Evolutionary conservation across 805 yeast species (phyloP).

Genomic region (Saccharomycopsis selenospora): DNA sequence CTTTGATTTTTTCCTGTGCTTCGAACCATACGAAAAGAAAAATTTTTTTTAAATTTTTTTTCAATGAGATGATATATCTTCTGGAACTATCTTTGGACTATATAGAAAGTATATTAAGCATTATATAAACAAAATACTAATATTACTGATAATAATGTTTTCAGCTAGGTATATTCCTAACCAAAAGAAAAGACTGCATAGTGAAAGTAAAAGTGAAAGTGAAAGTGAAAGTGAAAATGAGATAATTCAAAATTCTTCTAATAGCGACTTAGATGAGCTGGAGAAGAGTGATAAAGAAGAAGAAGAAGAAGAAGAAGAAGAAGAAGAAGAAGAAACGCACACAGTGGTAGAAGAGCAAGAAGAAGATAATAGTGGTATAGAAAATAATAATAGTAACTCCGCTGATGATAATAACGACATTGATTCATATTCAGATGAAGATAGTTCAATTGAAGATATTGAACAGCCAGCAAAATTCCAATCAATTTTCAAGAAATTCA

Average conservation of each 20-base stretch:
- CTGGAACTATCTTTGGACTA: too few relatives aligned
- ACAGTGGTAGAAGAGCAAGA: slow-evolving; percentile 15
- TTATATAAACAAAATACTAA: too few relatives aligned
- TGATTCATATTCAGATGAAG: not conserved
- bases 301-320: slow-evolving; percentile 23
- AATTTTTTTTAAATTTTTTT: slow-evolving; percentile 10
- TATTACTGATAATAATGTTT: too few relatives aligned
- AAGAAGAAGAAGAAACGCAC: slow-evolving; percentile 18
- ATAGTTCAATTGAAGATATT: too few relatives aligned
- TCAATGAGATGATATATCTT: slow-evolving; percentile 13
- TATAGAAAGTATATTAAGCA: too few relatives aligned
- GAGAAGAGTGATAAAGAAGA: too few relatives aligned
- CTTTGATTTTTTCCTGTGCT: not conserved
- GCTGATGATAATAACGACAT: not conserved
- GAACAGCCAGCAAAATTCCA: not conserved
- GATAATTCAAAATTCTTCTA: slow-evolving; percentile 13
- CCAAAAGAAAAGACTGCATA: slow-evolving; percentile 24
- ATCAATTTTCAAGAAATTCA: not conserved
- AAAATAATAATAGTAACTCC: not conserved
- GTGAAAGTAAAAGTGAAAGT: slow-evolving; percentile 20
- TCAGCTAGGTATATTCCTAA: slow-evolving; percentile 59
- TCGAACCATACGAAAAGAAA: slow-evolving; percentile 11
- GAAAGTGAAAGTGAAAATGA: slow-evolving; percentile 23
- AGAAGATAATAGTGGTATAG: too few relatives aligned
- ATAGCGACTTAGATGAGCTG: slow-evolving; percentile 15